Conservation (phyloP, 176 grass and related monocot genomes). For the Canna indica region DNA sequence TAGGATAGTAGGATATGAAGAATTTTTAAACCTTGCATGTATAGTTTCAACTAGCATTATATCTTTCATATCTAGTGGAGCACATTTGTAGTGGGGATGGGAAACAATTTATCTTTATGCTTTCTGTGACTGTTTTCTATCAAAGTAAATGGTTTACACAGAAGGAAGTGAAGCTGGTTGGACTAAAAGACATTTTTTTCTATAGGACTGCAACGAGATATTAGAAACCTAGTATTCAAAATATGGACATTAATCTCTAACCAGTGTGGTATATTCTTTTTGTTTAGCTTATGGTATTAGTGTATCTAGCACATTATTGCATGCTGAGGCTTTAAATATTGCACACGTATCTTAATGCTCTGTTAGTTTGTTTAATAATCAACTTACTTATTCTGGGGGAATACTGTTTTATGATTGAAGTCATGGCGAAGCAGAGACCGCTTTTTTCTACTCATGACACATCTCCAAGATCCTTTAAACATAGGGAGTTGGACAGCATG, state of each 20-base stretch:
- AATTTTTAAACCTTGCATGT: too few species aligned
- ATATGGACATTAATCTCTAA: not conserved
- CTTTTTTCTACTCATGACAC: slow-evolving; percentile 32
- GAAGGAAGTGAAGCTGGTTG: too few species aligned
- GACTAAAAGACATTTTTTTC: too few species aligned
- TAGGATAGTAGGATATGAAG: too few species aligned
- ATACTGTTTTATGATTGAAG: slow-evolving; percentile 1
- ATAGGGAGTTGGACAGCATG: slow-evolving; percentile 56
- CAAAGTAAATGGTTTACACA: too few species aligned
- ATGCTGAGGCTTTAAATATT: not conserved
- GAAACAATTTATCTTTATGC: too few species aligned
- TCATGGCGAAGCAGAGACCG: slow-evolving; percentile 26
- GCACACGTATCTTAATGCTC: not conserved
- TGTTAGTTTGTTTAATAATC: not conserved
- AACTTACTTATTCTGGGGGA: not conserved
- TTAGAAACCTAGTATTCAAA: not conserved
- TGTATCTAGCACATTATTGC: not conserved
- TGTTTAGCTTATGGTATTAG: not conserved
- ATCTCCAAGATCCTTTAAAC: slow-evolving; percentile 57
- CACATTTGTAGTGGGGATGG: too few species aligned
- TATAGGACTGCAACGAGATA: not conserved
- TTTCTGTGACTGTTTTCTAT: too few species aligned
- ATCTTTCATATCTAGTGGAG: too few species aligned
- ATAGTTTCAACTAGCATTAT: too few species aligned
- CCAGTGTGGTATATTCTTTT: not conserved